Evolutionary conservation across 768 basidiomycete genomes (phyloP).

Genomic region (Rhodotorula toruloides): DNA sequence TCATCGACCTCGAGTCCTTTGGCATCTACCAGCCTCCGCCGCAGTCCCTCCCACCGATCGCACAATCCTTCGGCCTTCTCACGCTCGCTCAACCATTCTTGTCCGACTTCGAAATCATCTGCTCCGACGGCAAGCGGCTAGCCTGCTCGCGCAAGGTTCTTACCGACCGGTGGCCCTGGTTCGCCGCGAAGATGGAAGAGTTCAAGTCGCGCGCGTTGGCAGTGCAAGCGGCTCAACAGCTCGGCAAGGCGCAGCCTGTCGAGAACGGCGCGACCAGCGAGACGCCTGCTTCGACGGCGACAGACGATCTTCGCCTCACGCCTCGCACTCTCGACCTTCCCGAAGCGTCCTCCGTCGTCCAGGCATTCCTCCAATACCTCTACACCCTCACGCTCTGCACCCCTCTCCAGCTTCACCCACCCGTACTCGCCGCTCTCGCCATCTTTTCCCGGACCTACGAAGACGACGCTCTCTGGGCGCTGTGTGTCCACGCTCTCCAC

Average conservation of each 20-base stretch:
- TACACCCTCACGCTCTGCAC: conserved; percentile 82
- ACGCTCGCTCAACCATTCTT: conserved; percentile 52
- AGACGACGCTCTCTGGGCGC: conserved; percentile 63
- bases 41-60: conserved; percentile 56
- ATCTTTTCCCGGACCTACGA: conserved; percentile 78
- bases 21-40: conserved; percentile 88
- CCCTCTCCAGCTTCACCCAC: conserved; percentile 81
- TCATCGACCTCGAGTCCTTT: conserved; percentile 55
- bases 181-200: conserved; percentile 49
- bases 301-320: conserved; percentile 22
- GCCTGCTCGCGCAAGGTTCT: conserved; percentile 76
- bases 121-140: conserved; percentile 80
- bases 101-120: conserved; percentile 84
- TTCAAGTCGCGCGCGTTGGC: conserved; percentile 19
- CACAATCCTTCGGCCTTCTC: conserved; percentile 78
- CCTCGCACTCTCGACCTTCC: conserved; percentile 68
- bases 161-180: conserved; percentile 93
- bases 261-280: conserved; percentile 2
- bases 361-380: conserved; percentile 88
- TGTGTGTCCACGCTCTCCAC: conserved; percentile 92
- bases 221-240: conserved; percentile 9
- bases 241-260: not conserved
- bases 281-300: conserved; percentile 31
- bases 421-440: conserved; percentile 79
- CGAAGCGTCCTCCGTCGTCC: conserved; percentile 79